Evolutionary conservation across 2,329 filamentous ascomycete species (phyloP).

Genomic region (Sclerotinia subarctica): DNA sequence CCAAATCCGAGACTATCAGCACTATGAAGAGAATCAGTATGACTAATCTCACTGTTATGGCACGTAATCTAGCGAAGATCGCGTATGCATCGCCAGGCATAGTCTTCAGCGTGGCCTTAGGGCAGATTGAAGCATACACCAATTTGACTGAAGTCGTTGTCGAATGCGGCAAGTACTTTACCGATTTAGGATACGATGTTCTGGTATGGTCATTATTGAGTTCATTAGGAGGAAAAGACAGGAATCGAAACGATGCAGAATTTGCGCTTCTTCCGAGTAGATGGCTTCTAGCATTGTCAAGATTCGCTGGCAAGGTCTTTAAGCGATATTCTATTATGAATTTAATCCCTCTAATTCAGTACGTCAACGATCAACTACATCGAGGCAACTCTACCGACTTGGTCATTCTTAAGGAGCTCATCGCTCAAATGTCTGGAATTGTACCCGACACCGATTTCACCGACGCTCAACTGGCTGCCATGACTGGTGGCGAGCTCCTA

Average conservation of each 20-base stretch:
- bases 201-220: constrained; percentile 89
- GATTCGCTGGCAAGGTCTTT: constrained; percentile 89
- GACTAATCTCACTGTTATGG: constrained; percentile 82
- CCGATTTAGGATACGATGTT: constrained; percentile 86
- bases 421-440: constrained; percentile 91
- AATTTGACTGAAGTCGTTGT: constrained; percentile 95
- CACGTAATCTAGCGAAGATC: constrained; percentile 85
- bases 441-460: constrained; percentile 84
- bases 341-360: constrained; percentile 80
- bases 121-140: constrained; percentile 88
- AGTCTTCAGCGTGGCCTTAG: constrained; percentile 84
- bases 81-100: constrained; percentile 86
- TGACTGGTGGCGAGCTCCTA: constrained; percentile 80
- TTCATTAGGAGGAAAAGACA: constrained; percentile 59
- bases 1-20: constrained; percentile 74
- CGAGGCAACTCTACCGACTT: constrained; percentile 84
- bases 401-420: constrained; percentile 85
- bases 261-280: constrained; percentile 74
- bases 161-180: constrained; percentile 92
- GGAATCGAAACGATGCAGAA: constrained; percentile 60
- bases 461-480: constrained; percentile 79
- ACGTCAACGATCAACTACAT: constrained; percentile 80
- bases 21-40: constrained; percentile 87
- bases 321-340: constrained; percentile 82
- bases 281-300: constrained; percentile 86